These are phyloP conservation scores for Ganoderma resinaceum DNA, from an alignment of 1,284 basidiomycete genomes.

Conservation along the genomic window DNA sequence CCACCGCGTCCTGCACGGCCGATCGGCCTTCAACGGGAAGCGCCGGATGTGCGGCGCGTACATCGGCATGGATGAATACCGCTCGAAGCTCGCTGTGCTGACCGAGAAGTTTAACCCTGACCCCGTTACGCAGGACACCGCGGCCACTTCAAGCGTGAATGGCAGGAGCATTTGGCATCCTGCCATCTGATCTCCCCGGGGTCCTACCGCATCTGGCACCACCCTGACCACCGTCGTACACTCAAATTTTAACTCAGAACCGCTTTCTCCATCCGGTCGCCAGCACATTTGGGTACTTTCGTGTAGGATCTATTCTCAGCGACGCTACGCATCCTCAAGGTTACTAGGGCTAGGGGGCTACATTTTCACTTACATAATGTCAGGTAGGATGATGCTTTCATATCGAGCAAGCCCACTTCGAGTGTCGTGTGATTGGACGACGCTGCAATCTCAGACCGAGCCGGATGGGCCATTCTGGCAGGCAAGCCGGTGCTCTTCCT, in stretches of 20 bases:
- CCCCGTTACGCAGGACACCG: conserved; percentile 32
- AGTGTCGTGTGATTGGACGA: not conserved
- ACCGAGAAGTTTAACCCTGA: conserved; percentile 57
- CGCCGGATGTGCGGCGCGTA: conserved; percentile 97
- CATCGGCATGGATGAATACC: conserved; percentile 90
- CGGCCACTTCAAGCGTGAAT: conserved; percentile 28
- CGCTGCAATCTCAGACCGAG: not conserved
- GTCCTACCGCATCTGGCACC: too few species aligned
- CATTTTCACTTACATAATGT: too few species aligned
- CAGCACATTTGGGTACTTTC: too few species aligned
- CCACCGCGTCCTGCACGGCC: conserved; percentile 93
- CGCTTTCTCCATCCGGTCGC: too few species aligned
- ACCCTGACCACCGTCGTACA: too few species aligned
- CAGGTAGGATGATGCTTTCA: too few species aligned
- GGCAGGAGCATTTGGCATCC: conserved; percentile 47
- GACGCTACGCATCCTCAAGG: too few species aligned
- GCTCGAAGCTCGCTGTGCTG: conserved; percentile 77
- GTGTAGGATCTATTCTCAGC: too few species aligned
- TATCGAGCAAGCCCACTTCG: not conserved
- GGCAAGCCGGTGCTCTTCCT: not conserved
- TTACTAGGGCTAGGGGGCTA: too few species aligned
- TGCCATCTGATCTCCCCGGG: conserved; percentile 34
- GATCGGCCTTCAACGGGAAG: conserved; percentile 87
- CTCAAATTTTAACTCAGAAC: too few species aligned
- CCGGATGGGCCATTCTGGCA: not conserved